Percentiles rank a stretch among this genome's conserved stretches.
phyloP scores from a whole-genome alignment of 192 early-diverging fungal genomes.

The Chytriomyces sp. region DNA sequence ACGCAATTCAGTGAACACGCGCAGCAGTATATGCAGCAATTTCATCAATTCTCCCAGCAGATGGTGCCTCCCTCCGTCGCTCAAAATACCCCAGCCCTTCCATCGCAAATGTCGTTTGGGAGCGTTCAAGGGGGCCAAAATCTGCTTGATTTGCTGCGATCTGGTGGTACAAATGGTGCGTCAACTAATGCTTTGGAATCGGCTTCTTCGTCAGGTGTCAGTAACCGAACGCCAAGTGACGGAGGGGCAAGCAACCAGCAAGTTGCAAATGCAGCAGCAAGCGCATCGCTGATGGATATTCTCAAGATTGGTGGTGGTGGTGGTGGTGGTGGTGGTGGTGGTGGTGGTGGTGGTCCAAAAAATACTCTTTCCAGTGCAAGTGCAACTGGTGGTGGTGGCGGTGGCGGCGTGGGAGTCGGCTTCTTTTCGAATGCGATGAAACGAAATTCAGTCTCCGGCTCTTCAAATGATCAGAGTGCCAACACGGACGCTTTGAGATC shows the following conservation, averaged over 20 bases:
- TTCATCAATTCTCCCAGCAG: background rate
- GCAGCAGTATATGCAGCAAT: background rate
- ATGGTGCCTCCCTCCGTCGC: too few species aligned
- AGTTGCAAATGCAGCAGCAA: too few species aligned
- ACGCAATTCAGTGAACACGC: background rate
- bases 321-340: background rate
- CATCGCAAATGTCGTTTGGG: background rate
- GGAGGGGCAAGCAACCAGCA: too few species aligned
- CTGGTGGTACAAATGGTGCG: background rate
- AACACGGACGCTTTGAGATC: constrained; percentile 2
- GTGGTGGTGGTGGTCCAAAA: background rate
- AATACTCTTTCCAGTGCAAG: background rate
- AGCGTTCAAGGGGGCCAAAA: background rate
- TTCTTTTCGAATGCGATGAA: constrained; percentile 17
- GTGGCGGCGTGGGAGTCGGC: constrained; percentile 1
- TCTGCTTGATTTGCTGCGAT: background rate
- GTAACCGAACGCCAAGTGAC: too few species aligned
- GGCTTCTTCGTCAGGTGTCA: too few species aligned
- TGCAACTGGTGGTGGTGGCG: background rate
- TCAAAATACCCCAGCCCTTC: too few species aligned
- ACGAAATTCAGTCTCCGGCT: background rate
- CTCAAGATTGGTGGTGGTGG: constrained; percentile 3
- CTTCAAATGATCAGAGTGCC: background rate
- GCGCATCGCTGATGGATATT: background rate
- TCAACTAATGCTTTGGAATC: too few species aligned